Evolutionary conservation across 257 asterid genomes (phyloP), one percentile per base, ranked within the genome.

Genomic region (Avicennia marina): DNA sequence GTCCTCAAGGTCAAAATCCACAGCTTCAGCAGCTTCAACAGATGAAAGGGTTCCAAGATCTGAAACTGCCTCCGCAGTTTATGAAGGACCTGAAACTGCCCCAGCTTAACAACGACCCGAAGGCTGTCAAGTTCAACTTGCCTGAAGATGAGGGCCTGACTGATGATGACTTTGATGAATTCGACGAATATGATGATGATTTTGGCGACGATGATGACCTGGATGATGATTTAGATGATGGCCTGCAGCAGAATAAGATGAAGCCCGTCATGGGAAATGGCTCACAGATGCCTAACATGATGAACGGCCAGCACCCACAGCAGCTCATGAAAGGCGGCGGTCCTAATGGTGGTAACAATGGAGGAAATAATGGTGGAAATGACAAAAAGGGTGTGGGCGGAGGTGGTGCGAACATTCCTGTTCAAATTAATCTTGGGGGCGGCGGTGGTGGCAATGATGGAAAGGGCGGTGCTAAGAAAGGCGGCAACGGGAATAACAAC

Each of bases 1-100:
- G 54, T 9, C 50, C 25, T 41, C 56, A 21, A 52, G 76, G 75
- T 11, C 72, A 45, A 42, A 66, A 50, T 24, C 84, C 76, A 17
- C 72, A 76, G 61, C 53, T 71, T 65, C 76, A 64, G 63, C 89
- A 80, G 60, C 62, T 66, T 17, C 86, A 79, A 34, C 80, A 77
- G 72, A 67, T 81, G 51, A 81, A 79, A 40, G 83, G 71, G 45
- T 26, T 81, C 1, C 87, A 76, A 33, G 87, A 84, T 72, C 69
- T 79, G 81, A 81, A 81, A 63, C 1, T 78, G 71, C 79, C 82
- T 3, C 89, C 76, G 0, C 80, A 71, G 58, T 78, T 74, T 26
- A 59, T 62, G 68, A 75, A 70, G 69, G 81, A 71, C 15, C 20
- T 65, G 68, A 82, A 83, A 47, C 60, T 77, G 75, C 41, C 10